Percentiles rank a stretch among this genome's conserved stretches.
These are phyloP conservation scores for Colletotrichum cordylinicola DNA, from an alignment of 2,329 filamentous ascomycete genomes.

Conservation along the genomic window DNA sequence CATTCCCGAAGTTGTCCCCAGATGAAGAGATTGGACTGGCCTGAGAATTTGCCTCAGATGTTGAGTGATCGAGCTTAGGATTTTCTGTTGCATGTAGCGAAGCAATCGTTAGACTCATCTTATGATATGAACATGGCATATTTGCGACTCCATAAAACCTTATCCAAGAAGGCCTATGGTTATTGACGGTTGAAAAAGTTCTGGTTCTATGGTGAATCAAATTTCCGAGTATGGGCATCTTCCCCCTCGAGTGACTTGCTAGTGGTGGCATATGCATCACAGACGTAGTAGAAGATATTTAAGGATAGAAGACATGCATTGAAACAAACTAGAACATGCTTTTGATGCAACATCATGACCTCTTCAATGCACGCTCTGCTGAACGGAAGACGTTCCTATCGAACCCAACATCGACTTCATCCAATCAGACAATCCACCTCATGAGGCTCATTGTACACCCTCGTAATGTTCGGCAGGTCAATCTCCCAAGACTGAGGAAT, in stretches of 20 bases:
- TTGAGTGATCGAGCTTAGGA: background rate
- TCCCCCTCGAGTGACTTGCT: background rate
- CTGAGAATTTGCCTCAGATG: background rate
- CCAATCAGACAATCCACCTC: constrained; percentile 8
- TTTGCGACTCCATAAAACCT: background rate
- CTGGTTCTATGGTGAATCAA: background rate
- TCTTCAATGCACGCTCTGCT: background rate
- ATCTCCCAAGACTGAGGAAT: constrained; percentile 14
- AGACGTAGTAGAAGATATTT: background rate
- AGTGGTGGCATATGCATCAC: background rate
- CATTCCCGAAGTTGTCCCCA: background rate
- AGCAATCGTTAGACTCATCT: background rate
- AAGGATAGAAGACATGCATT: background rate
- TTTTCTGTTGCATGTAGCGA: background rate
- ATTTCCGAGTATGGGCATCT: background rate
- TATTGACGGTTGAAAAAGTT: background rate
- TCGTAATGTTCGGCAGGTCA: constrained; percentile 12
- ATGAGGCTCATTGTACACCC: constrained; percentile 9
- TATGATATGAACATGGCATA: background rate
- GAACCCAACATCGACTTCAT: background rate
- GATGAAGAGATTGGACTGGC: background rate
- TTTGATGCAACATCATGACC: background rate
- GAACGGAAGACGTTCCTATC: background rate
- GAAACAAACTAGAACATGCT: background rate
- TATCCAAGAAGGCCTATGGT: background rate